phyloP scores from a whole-genome alignment of 2,329 filamentous ascomycete species.

The Phialemonium atrogriseum region DNA sequence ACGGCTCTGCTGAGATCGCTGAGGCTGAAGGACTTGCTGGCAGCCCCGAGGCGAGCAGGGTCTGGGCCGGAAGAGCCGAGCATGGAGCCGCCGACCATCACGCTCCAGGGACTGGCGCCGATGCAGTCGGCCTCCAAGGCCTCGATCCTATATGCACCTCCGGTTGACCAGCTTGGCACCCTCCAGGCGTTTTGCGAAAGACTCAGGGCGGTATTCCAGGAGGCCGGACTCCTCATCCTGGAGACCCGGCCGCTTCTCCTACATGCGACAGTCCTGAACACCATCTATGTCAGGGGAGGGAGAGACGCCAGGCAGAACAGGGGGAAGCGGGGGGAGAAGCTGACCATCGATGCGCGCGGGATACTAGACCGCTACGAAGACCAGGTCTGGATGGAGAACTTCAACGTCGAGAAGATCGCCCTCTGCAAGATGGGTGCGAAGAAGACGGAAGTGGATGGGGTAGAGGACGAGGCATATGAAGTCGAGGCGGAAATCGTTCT shows the following conservation, averaged over 20 bases:
- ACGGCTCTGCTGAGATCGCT: constrained; percentile 29
- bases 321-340: constrained; percentile 22
- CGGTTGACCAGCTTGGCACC: constrained; percentile 40
- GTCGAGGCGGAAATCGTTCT: constrained; percentile 40
- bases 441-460: constrained; percentile 42
- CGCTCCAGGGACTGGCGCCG: constrained; percentile 45
- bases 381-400: constrained; percentile 61
- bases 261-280: constrained; percentile 83
- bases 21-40: constrained; percentile 30
- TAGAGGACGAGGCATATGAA: constrained; percentile 45
- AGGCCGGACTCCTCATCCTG: constrained; percentile 45
- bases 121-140: constrained; percentile 53
- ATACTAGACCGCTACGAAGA: constrained; percentile 54
- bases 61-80: not conserved
- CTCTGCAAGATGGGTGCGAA: constrained; percentile 87
- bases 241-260: constrained; percentile 60
- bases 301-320: constrained; percentile 11
- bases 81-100: constrained; percentile 29
- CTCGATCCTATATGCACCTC: constrained; percentile 58
- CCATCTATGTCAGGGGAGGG: constrained; percentile 54
- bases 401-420: constrained; percentile 61
- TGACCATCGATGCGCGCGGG: constrained; percentile 45
- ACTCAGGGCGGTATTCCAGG: constrained; percentile 46
- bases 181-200: constrained; percentile 49
- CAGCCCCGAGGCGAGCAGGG: constrained; percentile 5